These are phyloP conservation scores for Leucogyrophana mollusca DNA, from an alignment of 768 basidiomycete genomes.

Conservation along the genomic window DNA sequence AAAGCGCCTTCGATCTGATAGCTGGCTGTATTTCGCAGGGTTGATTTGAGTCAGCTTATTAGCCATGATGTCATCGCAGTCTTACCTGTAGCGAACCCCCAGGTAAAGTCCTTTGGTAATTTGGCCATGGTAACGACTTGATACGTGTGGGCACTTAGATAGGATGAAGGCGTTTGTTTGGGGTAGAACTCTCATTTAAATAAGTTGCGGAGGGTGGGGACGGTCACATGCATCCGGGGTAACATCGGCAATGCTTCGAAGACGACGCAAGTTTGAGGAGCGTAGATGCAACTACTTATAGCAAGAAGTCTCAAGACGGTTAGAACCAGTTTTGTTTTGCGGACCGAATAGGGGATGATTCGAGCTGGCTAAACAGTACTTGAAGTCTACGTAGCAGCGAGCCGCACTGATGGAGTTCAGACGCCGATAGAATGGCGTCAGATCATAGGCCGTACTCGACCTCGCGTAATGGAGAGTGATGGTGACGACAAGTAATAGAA, in stretches of 20 bases:
- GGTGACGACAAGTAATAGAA: too few relatives aligned
- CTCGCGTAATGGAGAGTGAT: too few relatives aligned
- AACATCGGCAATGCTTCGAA: neutral
- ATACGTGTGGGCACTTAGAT: neutral
- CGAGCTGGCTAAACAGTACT: too few relatives aligned
- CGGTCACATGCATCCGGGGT: neutral
- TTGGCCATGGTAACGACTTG: neutral
- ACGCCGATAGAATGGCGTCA: too few relatives aligned
- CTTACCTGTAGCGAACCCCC: neutral
- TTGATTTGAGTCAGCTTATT: too few relatives aligned
- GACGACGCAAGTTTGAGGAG: neutral
- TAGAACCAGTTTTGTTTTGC: too few relatives aligned
- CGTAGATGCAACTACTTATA: neutral
- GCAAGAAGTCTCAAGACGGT: too few relatives aligned
- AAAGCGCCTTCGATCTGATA: conserved; percentile 51
- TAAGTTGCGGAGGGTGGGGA: neutral
- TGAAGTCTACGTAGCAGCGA: too few relatives aligned
- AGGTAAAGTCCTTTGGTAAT: conserved; percentile 1
- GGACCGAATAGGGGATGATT: too few relatives aligned
- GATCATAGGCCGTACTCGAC: too few relatives aligned
- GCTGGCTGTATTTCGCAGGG: neutral
- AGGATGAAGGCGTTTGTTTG: neutral
- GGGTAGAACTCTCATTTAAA: neutral
- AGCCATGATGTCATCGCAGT: neutral
- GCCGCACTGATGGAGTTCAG: too few relatives aligned